phyloP scores from a whole-genome alignment of 2,329 filamentous ascomycete species.

The Hymenoscyphus infarciens region DNA sequence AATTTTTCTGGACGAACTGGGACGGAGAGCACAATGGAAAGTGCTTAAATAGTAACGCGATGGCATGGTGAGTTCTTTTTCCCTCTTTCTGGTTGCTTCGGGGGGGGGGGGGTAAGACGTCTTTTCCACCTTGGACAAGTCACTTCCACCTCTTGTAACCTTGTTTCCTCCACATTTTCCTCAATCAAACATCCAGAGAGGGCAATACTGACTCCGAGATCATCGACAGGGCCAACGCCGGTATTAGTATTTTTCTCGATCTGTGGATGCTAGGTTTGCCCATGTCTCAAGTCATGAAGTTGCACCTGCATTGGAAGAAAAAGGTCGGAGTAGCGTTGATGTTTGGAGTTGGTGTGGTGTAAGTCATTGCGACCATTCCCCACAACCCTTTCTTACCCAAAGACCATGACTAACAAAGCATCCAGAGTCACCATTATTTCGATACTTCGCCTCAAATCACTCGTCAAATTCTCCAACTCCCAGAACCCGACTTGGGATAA shows the following conservation, averaged over 20 bases:
- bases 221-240: constrained; percentile 1
- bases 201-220: no score
- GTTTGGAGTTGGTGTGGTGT: constrained; percentile 14
- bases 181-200: no score
- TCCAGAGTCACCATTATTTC: constrained; percentile 11
- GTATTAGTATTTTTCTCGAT: constrained; percentile 11
- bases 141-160: no score
- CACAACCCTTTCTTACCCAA: background rate
- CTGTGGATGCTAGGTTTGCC: constrained; percentile 12
- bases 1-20: constrained; percentile 52
- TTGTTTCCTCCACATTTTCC: no score
- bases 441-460: constrained; percentile 10
- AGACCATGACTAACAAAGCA: background rate
- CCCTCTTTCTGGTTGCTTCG: no score
- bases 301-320: constrained; percentile 11
- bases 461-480: constrained; percentile 8
- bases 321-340: constrained; percentile 12
- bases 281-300: background rate
- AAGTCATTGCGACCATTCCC: background rate
- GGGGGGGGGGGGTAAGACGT: no score
- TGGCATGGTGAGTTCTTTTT: constrained; percentile 31
- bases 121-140: no score
- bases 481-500: constrained; percentile 53
- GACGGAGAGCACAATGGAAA: constrained; percentile 43
- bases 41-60: constrained; percentile 47